Evolutionary conservation across 2,329 filamentous ascomycete genomes (phyloP).

Genomic region (Plenodomus lindquistii): DNA sequence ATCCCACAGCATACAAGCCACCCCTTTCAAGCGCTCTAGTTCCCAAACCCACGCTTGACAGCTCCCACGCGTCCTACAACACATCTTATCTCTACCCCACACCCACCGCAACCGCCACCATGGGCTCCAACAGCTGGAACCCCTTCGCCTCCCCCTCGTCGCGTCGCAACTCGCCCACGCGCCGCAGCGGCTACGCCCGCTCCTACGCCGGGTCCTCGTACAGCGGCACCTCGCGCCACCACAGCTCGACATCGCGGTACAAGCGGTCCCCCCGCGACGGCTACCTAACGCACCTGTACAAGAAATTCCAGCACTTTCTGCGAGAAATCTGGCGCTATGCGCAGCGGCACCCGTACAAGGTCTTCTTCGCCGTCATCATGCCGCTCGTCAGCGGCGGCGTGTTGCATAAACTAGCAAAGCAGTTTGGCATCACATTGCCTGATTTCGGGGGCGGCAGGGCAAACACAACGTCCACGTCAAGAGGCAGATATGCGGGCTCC

Average conservation of each 20-base stretch:
- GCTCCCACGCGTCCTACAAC: not conserved
- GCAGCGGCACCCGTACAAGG: constrained; percentile 81
- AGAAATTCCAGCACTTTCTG: constrained; percentile 76
- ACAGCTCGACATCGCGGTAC: constrained; percentile 71
- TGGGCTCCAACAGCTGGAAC: constrained; percentile 40
- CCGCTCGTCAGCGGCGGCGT: constrained; percentile 85
- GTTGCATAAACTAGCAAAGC: constrained; percentile 73
- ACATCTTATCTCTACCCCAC: constrained; percentile 4
- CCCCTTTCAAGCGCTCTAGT: constrained; percentile 9
- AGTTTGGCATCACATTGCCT: constrained; percentile 80
- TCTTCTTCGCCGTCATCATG: constrained; percentile 87
- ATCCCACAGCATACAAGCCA: constrained; percentile 1
- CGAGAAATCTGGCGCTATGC: constrained; percentile 82
- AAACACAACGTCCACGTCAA: constrained; percentile 8
- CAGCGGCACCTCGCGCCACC: constrained; percentile 36
- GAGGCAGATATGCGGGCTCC: constrained; percentile 25
- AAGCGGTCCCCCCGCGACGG: constrained; percentile 75
- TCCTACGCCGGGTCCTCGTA: constrained; percentile 23
- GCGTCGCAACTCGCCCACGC: constrained; percentile 26
- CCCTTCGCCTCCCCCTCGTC: constrained; percentile 31
- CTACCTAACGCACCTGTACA: constrained; percentile 74
- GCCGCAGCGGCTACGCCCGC: constrained; percentile 34
- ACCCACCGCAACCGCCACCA: constrained; percentile 13
- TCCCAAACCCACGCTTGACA: constrained; percentile 13
- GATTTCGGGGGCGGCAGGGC: constrained; percentile 43